Percentiles rank a stretch among this genome's conserved stretches.
phyloP scores from a whole-genome alignment of 2,329 filamentous ascomycete species.

The Aureobasidium sp. region DNA sequence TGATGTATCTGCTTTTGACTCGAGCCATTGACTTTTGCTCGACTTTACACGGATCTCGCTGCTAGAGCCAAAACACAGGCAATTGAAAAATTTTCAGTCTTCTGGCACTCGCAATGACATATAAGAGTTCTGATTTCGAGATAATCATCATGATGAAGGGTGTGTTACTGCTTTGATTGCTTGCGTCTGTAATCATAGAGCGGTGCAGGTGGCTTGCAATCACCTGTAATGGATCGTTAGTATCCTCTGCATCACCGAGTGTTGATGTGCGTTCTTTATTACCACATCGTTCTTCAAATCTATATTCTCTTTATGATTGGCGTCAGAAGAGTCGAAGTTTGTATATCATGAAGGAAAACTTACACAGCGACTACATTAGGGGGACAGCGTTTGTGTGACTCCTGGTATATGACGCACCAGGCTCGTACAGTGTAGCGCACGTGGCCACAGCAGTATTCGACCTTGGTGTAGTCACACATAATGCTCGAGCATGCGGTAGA shows the following conservation, averaged over 20 bases:
- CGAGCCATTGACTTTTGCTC: too few relatives aligned
- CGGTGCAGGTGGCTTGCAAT: conserved; percentile 12
- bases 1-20: too few relatives aligned
- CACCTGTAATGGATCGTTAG: neutral
- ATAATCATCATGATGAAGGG: neutral
- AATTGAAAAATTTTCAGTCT: too few relatives aligned
- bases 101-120: too few relatives aligned
- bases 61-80: too few relatives aligned
- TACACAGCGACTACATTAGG: conserved; percentile 50
- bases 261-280: neutral
- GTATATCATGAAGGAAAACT: conserved; percentile 14
- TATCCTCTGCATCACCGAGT: neutral
- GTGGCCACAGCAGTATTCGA: conserved; percentile 51
- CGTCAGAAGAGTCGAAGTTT: neutral
- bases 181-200: neutral
- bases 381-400: conserved; percentile 49
- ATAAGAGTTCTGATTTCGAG: too few relatives aligned
- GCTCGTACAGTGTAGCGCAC: conserved; percentile 49
- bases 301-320: conserved; percentile 34
- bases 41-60: too few relatives aligned
- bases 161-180: neutral
- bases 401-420: conserved; percentile 49
- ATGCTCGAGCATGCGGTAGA: conserved; percentile 8
- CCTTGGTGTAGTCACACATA: conserved; percentile 56
- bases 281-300: conserved; percentile 44